phyloP scores from a whole-genome alignment of 2,329 filamentous ascomycete species.

The Escovopsis sp. region DNA sequence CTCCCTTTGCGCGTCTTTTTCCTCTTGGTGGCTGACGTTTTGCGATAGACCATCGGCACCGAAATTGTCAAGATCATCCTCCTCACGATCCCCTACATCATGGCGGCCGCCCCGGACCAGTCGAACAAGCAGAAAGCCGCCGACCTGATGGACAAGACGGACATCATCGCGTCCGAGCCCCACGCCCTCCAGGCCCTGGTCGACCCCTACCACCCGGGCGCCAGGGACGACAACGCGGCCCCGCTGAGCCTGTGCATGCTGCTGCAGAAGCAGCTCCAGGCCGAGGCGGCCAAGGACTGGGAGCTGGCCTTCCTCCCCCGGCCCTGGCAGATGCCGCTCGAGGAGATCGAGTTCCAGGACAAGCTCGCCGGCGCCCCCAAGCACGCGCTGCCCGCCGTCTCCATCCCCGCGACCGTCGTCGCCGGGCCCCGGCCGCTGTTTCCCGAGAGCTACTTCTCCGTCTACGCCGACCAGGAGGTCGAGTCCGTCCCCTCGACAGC shows the following conservation, averaged over 20 bases:
- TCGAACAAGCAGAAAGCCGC: constrained; percentile 55
- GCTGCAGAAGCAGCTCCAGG: constrained; percentile 73
- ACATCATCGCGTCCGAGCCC: constrained; percentile 80
- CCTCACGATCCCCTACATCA: constrained; percentile 80
- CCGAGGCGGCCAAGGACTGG: constrained; percentile 63
- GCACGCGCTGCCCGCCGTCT: constrained; percentile 63
- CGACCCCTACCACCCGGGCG: constrained; percentile 63
- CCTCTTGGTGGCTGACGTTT: constrained; percentile 5
- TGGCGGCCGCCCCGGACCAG: constrained; percentile 56
- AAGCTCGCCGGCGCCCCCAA: constrained; percentile 49
- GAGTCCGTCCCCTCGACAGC: constrained; percentile 71
- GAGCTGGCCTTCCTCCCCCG: constrained; percentile 53
- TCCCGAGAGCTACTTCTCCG: constrained; percentile 86
- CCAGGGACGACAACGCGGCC: constrained; percentile 46
- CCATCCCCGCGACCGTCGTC: constrained; percentile 60
- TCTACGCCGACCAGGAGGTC: constrained; percentile 75
- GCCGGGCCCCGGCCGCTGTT: constrained; percentile 66
- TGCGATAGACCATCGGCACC: constrained; percentile 47
- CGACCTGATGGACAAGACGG: constrained; percentile 81
- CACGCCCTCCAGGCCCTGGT: constrained; percentile 75
- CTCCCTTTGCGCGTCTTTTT: neutral
- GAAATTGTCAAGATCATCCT: constrained; percentile 96
- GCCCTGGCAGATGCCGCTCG: constrained; percentile 49
- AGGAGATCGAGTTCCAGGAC: constrained; percentile 45
- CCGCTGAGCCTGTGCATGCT: constrained; percentile 59